Base-by-base conservation (phyloP, 305 asterid species). In the Rubia occidens region DNA sequence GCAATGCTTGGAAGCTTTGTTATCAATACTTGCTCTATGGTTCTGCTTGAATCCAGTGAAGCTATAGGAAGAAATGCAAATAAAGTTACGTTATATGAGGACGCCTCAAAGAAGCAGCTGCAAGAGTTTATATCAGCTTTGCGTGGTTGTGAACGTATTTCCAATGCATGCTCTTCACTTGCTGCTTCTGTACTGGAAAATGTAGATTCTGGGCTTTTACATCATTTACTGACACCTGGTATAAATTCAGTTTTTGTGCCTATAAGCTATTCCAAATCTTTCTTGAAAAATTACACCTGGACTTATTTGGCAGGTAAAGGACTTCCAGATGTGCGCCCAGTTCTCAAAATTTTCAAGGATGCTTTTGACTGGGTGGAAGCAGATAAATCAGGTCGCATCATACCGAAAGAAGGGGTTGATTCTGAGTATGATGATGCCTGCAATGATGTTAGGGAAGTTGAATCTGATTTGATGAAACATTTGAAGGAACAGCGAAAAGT, bases 311-410 rank as follows among this genome's bases (percentile, higher is more conserved):
- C 84, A 89, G 97, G 95, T 44, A 73, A 85, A 70, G 89, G 88
- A 68, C 82, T 83, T 80, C 90, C 95, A 60, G 87, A 86, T 71
- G 87, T 82, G 68, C 70, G 70, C 68, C 76, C 87, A 42, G 79
- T 88, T 85, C 81, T 94, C 74, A 82, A 71, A 74, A 85, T 83
- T 78, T 94, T 89, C 91, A 94, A 86, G 82, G 95, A 84, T 79
- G 96, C 95, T 72, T 94, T 94, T 74, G 97, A 91, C 77, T 94
- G 99, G 97, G 87, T 80, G 76, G 97, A 91, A 85, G 99, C 99
- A 80, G 82, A 84, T 78, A 79, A 76, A 70, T 91, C 96, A 11
- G 99, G 97, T 53, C 97, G 99, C 69, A 80, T 94, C 64, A 83
- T 94, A 80, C 99, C 97, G 54, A 83, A 83, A 75, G 96, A 89